These are phyloP conservation scores for Persicaria maculosa DNA, from an alignment of 148 eudicot genomes.

Conservation along the genomic window DNA sequence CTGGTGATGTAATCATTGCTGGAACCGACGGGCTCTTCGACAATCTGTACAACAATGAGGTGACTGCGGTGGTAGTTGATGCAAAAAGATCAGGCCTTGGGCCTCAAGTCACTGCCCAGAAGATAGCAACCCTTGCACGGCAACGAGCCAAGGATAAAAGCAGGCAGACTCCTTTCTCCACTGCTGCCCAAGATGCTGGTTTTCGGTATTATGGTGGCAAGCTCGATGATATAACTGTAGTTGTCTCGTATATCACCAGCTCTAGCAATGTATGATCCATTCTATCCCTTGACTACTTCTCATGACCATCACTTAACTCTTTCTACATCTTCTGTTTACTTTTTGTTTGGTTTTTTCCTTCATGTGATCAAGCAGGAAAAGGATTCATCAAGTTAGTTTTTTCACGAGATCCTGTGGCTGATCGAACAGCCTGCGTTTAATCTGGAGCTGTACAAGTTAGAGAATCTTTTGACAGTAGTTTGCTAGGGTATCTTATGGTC, in stretches of 20 bases:
- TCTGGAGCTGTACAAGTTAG: neutral
- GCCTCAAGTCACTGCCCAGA: conserved; percentile 63
- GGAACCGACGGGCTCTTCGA: conserved; percentile 76
- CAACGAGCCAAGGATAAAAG: conserved; percentile 56
- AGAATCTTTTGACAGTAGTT: neutral
- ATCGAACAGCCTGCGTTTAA: neutral
- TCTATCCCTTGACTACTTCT: conserved; percentile 9
- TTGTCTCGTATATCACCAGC: conserved; percentile 51
- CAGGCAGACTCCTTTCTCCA: conserved; percentile 61
- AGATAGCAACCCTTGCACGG: conserved; percentile 61
- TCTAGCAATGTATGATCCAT: conserved; percentile 24
- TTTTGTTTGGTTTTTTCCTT: neutral
- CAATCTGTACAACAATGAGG: conserved; percentile 61
- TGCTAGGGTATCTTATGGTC: neutral
- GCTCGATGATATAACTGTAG: conserved; percentile 70
- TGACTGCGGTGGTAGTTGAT: conserved; percentile 55
- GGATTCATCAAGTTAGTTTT: conserved; percentile 6
- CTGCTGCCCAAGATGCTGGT: conserved; percentile 77
- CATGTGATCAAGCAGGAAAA: conserved; percentile 12
- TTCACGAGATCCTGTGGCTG: neutral
- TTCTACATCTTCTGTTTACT: neutral
- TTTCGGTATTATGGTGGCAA: conserved; percentile 60
- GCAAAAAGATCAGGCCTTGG: conserved; percentile 47
- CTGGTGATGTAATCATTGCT: conserved; percentile 63
- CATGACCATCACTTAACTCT: neutral